Evolutionary conservation across 1,284 basidiomycete species (phyloP).

Genomic region (Mrakiaceae sp.): DNA sequence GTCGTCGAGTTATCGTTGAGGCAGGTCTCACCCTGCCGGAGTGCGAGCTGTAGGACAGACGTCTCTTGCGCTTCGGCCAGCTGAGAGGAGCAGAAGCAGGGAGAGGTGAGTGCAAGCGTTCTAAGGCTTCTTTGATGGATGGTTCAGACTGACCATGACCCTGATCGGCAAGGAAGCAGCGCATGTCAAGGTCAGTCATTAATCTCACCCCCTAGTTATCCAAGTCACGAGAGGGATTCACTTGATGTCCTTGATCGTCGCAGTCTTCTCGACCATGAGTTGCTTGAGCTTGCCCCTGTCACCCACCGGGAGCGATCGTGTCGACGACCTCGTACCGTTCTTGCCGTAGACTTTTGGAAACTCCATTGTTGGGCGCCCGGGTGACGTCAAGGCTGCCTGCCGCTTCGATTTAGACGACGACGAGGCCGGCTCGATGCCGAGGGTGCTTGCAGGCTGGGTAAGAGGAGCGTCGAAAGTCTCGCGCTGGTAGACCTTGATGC

Average conservation of each 20-base stretch:
- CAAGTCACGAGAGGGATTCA: not conserved
- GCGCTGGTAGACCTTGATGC: no score
- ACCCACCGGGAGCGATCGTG: no score
- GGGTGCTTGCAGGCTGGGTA: no score
- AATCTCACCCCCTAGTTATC: not conserved
- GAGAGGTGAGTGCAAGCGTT: not conserved
- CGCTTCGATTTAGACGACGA: no score
- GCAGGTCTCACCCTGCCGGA: not conserved
- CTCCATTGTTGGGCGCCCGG: no score
- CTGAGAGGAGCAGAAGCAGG: not conserved
- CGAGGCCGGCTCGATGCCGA: no score
- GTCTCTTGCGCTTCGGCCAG: not conserved
- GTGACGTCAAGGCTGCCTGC: no score
- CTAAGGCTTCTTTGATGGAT: not conserved
- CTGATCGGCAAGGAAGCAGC: not conserved
- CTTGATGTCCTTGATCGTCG: constrained; percentile 26
- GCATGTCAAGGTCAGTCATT: not conserved
- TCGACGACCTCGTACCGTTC: no score
- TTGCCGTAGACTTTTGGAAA: no score
- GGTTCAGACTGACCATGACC: not conserved
- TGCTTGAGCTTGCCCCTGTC: no score
- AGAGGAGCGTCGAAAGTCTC: no score
- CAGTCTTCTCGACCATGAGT: no score
- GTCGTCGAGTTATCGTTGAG: constrained; percentile 4
- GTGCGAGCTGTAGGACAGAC: constrained; percentile 1